Conservation (phyloP, 1,284 basidiomycete species). For the Heterobasidion occidentale region DNA sequence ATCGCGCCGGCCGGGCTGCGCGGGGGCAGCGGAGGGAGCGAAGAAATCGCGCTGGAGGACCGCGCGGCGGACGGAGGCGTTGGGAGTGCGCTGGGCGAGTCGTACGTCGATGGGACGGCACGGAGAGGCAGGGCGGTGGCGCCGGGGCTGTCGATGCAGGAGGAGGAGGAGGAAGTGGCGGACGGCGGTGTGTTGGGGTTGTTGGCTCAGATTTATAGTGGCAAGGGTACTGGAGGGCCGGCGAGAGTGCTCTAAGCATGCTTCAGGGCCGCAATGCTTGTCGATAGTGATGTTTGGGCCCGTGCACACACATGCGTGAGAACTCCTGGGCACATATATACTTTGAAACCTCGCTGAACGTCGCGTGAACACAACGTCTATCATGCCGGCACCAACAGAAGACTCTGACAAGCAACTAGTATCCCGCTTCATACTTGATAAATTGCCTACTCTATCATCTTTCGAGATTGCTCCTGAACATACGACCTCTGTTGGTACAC, state of each 20-base stretch:
- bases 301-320: no score
- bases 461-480: no score
- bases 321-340: no score
- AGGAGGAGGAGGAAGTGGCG: conserved; percentile 53
- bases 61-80: conserved; percentile 44
- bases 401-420: no score
- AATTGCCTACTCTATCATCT: no score
- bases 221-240: conserved; percentile 24
- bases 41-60: conserved; percentile 36
- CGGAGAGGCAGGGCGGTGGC: conserved; percentile 21
- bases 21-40: conserved; percentile 10
- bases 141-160: conserved; percentile 34
- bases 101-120: conserved; percentile 51
- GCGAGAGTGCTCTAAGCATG: neutral
- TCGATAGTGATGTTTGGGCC: no score
- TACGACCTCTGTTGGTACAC: no score
- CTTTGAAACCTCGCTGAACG: no score
- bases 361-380: no score
- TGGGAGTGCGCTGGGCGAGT: conserved; percentile 55
- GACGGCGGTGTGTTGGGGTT: conserved; percentile 66
- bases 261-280: no score
- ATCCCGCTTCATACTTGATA: no score
- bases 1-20: conserved; percentile 16
- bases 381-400: no score
- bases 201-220: conserved; percentile 68